Conservation (phyloP, 2,329 filamentous ascomycete genomes). For the Elsinoe perseae region DNA sequence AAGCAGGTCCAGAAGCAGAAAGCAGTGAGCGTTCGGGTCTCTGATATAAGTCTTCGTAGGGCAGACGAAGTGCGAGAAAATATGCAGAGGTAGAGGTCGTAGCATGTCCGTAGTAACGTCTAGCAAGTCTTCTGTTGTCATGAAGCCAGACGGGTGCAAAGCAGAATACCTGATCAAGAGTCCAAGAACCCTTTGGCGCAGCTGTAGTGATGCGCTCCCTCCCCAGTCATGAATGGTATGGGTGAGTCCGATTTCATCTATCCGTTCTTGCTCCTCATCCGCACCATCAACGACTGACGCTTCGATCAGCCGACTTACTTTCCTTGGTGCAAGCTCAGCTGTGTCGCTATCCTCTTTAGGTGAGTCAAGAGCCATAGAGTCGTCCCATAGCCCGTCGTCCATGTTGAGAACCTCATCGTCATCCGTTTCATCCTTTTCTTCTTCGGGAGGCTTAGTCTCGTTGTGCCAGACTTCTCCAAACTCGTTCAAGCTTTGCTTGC, state of each 20-base stretch:
- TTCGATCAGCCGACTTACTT: neutral
- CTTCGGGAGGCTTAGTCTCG: slow-evolving; percentile 48
- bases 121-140: slow-evolving; percentile 51
- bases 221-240: slow-evolving; percentile 25
- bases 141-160: slow-evolving; percentile 36
- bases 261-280: slow-evolving; percentile 27
- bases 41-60: slow-evolving; percentile 35
- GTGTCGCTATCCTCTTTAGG: slow-evolving; percentile 32
- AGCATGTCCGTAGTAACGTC: slow-evolving; percentile 51
- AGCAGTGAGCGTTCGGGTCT: slow-evolving; percentile 36
- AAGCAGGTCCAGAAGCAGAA: slow-evolving; percentile 48
- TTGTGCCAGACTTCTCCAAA: slow-evolving; percentile 61
- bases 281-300: slow-evolving; percentile 16
- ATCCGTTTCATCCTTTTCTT: slow-evolving; percentile 43
- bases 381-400: slow-evolving; percentile 53
- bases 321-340: slow-evolving; percentile 1
- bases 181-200: slow-evolving; percentile 57
- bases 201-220: slow-evolving; percentile 47
- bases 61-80: slow-evolving; percentile 51
- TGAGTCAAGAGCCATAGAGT: slow-evolving; percentile 53
- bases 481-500: slow-evolving; percentile 42
- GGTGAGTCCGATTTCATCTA: slow-evolving; percentile 17
- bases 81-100: slow-evolving; percentile 49
- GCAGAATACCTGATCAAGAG: slow-evolving; percentile 39
- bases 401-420: slow-evolving; percentile 43